These are phyloP conservation scores for Aspergillus funiculosus DNA, from an alignment of 495 filamentous ascomycete species.

Conservation along the genomic window DNA sequence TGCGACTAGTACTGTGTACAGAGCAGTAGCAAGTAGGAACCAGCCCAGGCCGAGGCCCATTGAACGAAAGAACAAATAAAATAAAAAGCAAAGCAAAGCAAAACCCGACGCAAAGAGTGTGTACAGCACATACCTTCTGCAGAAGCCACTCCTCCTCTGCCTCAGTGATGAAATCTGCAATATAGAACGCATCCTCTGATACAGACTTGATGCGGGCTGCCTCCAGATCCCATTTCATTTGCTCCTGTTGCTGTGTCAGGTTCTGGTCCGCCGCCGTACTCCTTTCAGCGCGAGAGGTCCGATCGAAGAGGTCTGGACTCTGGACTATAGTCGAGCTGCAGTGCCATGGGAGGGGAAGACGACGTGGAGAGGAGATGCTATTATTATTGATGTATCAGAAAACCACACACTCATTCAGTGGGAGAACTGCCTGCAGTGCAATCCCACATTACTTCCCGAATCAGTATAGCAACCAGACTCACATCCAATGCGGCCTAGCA, in stretches of 20 bases:
- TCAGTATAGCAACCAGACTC: too few species aligned
- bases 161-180: conserved; percentile 75
- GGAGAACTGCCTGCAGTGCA: neutral
- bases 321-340: neutral
- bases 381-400: conserved; percentile 11
- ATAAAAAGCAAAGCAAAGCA: conserved; percentile 1
- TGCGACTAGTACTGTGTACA: too few species aligned
- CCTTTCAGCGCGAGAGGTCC: neutral
- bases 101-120: conserved; percentile 13
- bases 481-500: neutral
- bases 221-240: conserved; percentile 28
- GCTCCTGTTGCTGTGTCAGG: neutral
- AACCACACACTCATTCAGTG: neutral
- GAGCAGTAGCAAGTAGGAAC: too few species aligned
- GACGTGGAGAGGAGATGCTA: too few species aligned
- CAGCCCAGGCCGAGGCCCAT: too few species aligned
- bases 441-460: conserved; percentile 9
- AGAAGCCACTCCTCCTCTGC: conserved; percentile 69
- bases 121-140: too few species aligned
- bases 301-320: neutral
- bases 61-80: neutral
- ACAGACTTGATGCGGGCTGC: conserved; percentile 51
- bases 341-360: neutral
- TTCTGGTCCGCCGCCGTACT: neutral
- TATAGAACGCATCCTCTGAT: conserved; percentile 72